Evolutionary conservation across 345 rosid genomes (phyloP).

Genomic region (Brassica napus): DNA sequence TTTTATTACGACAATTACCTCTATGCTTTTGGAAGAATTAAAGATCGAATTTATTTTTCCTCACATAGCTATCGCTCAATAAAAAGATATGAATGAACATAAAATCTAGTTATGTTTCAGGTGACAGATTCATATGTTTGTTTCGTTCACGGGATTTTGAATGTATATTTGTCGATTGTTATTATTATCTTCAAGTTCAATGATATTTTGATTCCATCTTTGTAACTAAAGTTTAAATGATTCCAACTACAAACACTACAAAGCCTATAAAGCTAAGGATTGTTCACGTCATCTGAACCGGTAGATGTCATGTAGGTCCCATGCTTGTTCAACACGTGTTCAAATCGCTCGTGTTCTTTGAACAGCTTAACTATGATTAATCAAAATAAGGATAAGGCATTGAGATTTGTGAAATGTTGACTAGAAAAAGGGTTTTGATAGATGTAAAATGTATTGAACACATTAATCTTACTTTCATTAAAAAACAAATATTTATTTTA

Average conservation of each 20-base stretch:
- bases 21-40: neutral
- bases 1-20: conserved; percentile 10
- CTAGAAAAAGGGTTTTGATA: neutral
- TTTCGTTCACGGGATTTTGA: conserved; percentile 24
- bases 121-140: conserved; percentile 16
- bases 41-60: neutral
- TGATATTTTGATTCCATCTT: conserved; percentile 4
- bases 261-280: neutral
- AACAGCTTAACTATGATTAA: neutral
- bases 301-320: conserved; percentile 14
- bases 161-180: neutral
- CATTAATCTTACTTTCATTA: neutral
- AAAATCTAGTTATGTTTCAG: conserved; percentile 21
- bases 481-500: neutral
- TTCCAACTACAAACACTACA: neutral
- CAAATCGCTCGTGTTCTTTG: neutral
- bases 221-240: neutral
- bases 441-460: neutral
- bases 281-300: conserved; percentile 10
- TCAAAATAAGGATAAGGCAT: conserved; percentile 5
- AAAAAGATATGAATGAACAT: conserved; percentile 6
- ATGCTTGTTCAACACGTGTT: conserved; percentile 9
- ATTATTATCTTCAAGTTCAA: neutral
- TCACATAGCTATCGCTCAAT: neutral
- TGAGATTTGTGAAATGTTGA: neutral